A percentile compares a stretch with the other conserved stretches of the same genome.
These are phyloP conservation scores for Lasiodiplodia sp. DNA, from an alignment of 2,329 filamentous ascomycete genomes.

Conservation along the genomic window DNA sequence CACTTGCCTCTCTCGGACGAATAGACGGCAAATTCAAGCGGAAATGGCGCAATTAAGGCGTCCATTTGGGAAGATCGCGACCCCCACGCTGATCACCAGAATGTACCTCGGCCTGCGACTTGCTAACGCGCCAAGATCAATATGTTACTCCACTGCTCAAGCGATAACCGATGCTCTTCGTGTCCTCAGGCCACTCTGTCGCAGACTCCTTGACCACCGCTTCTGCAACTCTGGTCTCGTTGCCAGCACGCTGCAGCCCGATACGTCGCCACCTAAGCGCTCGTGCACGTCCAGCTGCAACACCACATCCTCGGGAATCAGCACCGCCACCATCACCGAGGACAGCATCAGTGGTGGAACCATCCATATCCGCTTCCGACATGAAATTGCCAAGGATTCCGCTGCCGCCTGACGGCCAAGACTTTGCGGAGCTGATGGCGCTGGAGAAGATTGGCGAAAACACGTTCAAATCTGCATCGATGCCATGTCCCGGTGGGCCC, in stretches of 20 bases:
- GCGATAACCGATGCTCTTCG: not conserved
- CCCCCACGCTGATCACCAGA: conserved; percentile 5
- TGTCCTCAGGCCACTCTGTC: not conserved
- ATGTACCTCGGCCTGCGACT: not conserved
- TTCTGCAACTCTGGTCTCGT: not conserved
- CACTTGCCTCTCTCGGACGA: conserved; percentile 1
- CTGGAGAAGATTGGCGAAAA: conserved; percentile 50
- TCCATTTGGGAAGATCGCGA: not conserved
- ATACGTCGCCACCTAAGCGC: not conserved
- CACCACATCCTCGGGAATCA: not conserved
- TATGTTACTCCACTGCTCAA: not conserved
- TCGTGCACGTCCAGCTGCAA: not conserved
- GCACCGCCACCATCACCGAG: not conserved
- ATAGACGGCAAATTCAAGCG: conserved; percentile 6
- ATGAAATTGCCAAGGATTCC: not conserved
- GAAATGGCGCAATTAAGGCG: conserved; percentile 4
- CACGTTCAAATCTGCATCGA: conserved; percentile 45
- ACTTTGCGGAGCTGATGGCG: conserved; percentile 49
- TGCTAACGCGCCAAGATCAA: not conserved
- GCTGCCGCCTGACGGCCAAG: not conserved
- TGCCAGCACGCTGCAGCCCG: not conserved
- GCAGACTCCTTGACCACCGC: not conserved
- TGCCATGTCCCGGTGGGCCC: not conserved
- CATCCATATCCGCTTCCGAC: not conserved
- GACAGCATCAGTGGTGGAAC: too few species aligned